Conservation (phyloP, 164 flowering plant species). For the Aristolochia californica region DNA sequence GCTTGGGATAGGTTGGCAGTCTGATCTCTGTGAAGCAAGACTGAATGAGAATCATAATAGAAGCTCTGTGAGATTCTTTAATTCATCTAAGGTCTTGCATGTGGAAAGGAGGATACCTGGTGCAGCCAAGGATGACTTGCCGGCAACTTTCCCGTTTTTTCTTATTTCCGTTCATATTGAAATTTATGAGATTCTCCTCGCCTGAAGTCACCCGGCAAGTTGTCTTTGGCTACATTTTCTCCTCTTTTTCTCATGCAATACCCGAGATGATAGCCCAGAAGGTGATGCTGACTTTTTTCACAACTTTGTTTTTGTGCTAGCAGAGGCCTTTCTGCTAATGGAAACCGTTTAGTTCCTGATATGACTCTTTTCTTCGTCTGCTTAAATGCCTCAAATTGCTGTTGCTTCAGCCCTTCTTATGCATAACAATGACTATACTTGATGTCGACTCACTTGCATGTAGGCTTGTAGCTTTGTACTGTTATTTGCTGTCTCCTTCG, state of each 20-base stretch:
- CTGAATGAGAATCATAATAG: too few species aligned
- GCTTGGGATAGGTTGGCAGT: conserved; percentile 10
- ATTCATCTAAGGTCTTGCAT: conserved; percentile 45
- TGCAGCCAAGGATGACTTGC: conserved; percentile 83
- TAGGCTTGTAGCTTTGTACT: too few species aligned
- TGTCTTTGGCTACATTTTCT: conserved; percentile 35
- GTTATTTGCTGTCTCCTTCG: too few species aligned
- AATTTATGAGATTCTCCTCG: background rate
- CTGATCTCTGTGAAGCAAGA: background rate
- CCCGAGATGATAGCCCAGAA: conserved; percentile 18
- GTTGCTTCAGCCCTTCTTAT: too few species aligned
- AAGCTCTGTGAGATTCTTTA: background rate
- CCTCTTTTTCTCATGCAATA: conserved; percentile 39
- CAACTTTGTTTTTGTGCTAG: too few species aligned
- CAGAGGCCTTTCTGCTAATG: too few species aligned
- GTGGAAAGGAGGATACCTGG: conserved; percentile 25
- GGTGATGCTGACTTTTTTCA: background rate
- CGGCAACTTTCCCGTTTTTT: conserved; percentile 13
- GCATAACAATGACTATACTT: too few species aligned
- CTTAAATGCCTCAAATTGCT: too few species aligned
- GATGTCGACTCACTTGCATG: too few species aligned
- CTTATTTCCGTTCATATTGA: background rate
- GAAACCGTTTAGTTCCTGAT: too few species aligned
- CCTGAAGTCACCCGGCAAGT: conserved; percentile 29
- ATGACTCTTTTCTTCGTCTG: too few species aligned